Percentiles rank a stretch among this genome's conserved stretches.
phyloP scores from a whole-genome alignment of 768 basidiomycete species.

The Kondoa subrosea region DNA sequence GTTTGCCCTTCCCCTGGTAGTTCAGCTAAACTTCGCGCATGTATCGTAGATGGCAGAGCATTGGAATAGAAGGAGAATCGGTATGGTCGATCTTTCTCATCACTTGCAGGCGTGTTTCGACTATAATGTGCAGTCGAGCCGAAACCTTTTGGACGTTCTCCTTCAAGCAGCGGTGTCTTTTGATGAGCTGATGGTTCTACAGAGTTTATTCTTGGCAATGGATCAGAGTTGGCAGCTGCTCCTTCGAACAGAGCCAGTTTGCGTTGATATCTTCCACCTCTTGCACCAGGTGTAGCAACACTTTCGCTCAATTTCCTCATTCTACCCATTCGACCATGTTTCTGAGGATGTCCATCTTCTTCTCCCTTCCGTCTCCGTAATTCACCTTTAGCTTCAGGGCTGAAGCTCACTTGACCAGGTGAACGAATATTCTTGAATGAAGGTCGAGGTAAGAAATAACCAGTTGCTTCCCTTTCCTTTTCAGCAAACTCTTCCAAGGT shows the following conservation, averaged over 20 bases:
- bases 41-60: constrained; percentile 74
- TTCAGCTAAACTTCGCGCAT: constrained; percentile 79
- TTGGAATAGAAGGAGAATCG: constrained; percentile 98
- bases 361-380: constrained; percentile 20
- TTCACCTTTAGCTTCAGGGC: constrained; percentile 23
- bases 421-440: constrained; percentile 3
- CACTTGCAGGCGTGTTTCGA: constrained; percentile 33
- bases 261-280: constrained; percentile 37
- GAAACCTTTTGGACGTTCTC: constrained; percentile 13
- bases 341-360: constrained; percentile 31
- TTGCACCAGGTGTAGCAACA: constrained; percentile 42
- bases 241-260: constrained; percentile 85
- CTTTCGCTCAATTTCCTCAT: constrained; percentile 79
- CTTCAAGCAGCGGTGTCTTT: constrained; percentile 30
- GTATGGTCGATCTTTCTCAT: constrained; percentile 62
- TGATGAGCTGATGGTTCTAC: constrained; percentile 33
- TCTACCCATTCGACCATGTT: constrained; percentile 33
- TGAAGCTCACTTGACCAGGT: constrained; percentile 22
- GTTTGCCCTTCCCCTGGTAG: constrained; percentile 83
- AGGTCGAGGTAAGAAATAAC: constrained; percentile 37
- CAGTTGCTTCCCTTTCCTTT: constrained; percentile 50
- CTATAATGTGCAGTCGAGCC: constrained; percentile 23
- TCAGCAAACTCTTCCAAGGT: constrained; percentile 60
- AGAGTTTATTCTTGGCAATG: constrained; percentile 19
- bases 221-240: constrained; percentile 31